Evolutionary conservation across 306 rosid species (phyloP).

Genomic region (Dalbergia cultrata): DNA sequence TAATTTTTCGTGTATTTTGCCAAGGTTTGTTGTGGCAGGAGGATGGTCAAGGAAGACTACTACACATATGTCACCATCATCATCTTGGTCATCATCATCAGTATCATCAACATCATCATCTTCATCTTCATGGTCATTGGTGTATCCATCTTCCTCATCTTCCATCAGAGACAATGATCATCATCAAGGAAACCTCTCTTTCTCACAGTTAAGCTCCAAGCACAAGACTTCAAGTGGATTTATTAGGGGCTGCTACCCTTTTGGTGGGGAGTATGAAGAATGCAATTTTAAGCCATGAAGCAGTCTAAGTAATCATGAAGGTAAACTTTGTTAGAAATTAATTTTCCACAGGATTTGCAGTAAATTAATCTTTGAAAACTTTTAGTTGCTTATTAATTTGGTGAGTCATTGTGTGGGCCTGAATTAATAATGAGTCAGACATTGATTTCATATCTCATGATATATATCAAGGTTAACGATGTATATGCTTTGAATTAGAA

Average conservation of each 20-base stretch:
- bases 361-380: neutral
- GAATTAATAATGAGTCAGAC: neutral
- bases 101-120: neutral
- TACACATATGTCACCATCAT: slow-evolving; percentile 36
- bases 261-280: slow-evolving; percentile 34
- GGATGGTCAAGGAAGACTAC: slow-evolving; percentile 29
- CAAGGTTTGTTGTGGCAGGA: slow-evolving; percentile 2
- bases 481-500: slow-evolving; percentile 39
- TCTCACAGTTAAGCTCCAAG: slow-evolving; percentile 31
- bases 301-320: slow-evolving; percentile 11
- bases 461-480: slow-evolving; percentile 23
- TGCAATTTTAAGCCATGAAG: slow-evolving; percentile 28
- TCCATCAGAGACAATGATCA: neutral
- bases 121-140: slow-evolving; percentile 32
- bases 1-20: slow-evolving; percentile 39
- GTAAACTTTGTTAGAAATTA: slow-evolving; percentile 15
- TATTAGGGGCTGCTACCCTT: slow-evolving; percentile 39
- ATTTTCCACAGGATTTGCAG: slow-evolving; percentile 18
- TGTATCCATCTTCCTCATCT: slow-evolving; percentile 30
- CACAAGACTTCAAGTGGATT: slow-evolving; percentile 29
- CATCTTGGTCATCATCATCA: slow-evolving; percentile 6
- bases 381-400: slow-evolving; percentile 4
- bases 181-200: slow-evolving; percentile 34
- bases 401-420: slow-evolving; percentile 12
- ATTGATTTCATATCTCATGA: slow-evolving; percentile 37